phyloP scores from a whole-genome alignment of 495 filamentous ascomycete species.

The Daldinia caldariorum region DNA sequence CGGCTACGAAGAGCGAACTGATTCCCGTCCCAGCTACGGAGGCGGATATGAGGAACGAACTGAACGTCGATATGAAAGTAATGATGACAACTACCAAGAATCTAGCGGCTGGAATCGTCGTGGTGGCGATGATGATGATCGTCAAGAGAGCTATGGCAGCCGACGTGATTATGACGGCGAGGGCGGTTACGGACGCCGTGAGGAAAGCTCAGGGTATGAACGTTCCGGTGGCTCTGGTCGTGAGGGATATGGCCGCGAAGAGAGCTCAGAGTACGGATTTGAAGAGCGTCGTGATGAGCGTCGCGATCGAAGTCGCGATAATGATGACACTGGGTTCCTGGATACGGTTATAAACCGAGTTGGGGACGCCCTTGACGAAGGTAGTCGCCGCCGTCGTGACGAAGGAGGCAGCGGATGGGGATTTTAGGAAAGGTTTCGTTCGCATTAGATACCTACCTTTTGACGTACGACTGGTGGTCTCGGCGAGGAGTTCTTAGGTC shows the following conservation, averaged over 20 bases:
- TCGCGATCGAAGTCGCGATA: conserved; percentile 41
- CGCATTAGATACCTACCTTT: conserved; percentile 10
- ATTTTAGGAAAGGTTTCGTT: conserved; percentile 24
- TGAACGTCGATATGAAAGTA: conserved; percentile 49
- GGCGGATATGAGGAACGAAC: conserved; percentile 50
- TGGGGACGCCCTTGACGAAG: conserved; percentile 44
- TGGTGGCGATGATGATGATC: conserved; percentile 31
- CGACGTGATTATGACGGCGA: conserved; percentile 31
- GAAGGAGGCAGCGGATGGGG: conserved; percentile 35
- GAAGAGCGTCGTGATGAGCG: conserved; percentile 31
- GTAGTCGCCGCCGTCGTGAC: conserved; percentile 36
- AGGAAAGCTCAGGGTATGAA: conserved; percentile 23
- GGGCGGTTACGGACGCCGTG: conserved; percentile 29
- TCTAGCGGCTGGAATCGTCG: conserved; percentile 36
- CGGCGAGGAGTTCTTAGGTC: conserved; percentile 13
- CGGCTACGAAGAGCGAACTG: conserved; percentile 49
- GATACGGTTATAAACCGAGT: conserved; percentile 40
- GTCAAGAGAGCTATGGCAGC: conserved; percentile 37
- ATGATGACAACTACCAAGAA: conserved; percentile 42
- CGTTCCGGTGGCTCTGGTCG: conserved; percentile 20
- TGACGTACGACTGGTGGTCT: conserved; percentile 8
- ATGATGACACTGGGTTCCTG: conserved; percentile 41
- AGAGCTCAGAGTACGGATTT: conserved; percentile 25
- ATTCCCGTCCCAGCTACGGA: conserved; percentile 43
- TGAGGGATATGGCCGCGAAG: conserved; percentile 32